Base-by-base conservation (phyloP, 306 rosid species). In the Cyclanthera cordifolia region DNA sequence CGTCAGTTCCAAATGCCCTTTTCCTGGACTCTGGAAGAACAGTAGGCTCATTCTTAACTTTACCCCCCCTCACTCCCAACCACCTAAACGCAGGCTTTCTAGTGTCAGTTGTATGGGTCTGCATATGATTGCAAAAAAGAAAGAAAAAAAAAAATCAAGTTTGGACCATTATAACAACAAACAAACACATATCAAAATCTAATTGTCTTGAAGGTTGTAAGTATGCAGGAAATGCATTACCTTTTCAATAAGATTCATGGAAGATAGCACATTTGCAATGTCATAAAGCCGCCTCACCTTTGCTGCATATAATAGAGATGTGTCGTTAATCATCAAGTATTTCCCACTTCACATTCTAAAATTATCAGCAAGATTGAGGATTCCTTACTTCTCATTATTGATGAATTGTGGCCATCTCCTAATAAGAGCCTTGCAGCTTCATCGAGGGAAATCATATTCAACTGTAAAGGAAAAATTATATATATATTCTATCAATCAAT, bases 71-170 rank as follows among this genome's bases (percentile, higher is more conserved):
- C 76, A 76, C 64, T 64, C 82, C 82, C 84, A 83, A 53, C 90
- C 90, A 83, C 70, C 84, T 75, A 65, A 79, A 85, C 9, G 86
- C 87, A 50, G 90, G 81, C 72, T 85, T 85, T 78, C 87, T 81
- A 14, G 78, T 63, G 65, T 68, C 81, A 1, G 82, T 50, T 11
- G 75, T 75, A 49, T 80, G 75, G 24, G 79, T 81, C 88, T 84
- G 84, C 73, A 53, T 9, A 57, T 17, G 17, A 21, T 64, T 64
- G 7, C 53, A 43, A 43, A 7, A 5, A 32, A 43, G 15, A 72
- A 32, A 43, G 37, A 5, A 32, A 43, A 20, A 72, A 32, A 47
- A 32, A 30, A 0, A 7, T 58, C 16, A 28, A 11, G 27, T 4
- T 58, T 10, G 69, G n/a, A 20, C 27, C 23, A 14, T 14, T 30